phyloP scores from a whole-genome alignment of 768 basidiomycete species.

The Infundibulicybe gibba region DNA sequence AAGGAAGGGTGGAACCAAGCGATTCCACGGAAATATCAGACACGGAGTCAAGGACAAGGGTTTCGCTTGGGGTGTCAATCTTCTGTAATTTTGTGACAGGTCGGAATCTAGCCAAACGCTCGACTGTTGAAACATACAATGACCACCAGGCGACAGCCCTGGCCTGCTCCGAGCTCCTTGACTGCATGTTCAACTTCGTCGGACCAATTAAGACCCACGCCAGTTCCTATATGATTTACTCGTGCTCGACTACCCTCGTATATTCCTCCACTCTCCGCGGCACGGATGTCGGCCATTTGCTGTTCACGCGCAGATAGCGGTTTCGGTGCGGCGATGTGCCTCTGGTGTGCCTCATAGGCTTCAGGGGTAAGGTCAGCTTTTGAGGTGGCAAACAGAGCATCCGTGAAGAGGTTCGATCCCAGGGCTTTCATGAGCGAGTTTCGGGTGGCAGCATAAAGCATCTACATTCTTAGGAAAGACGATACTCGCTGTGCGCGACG shows the following conservation, averaged over 20 bases:
- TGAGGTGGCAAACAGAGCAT: constrained; percentile 75
- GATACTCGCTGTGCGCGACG: constrained; percentile 1
- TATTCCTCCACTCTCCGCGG: constrained; percentile 57
- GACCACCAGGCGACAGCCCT: constrained; percentile 53
- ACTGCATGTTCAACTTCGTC: constrained; percentile 64
- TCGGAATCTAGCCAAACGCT: neutral
- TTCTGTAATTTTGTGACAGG: constrained; percentile 34
- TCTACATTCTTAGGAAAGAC: constrained; percentile 40
- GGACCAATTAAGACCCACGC: constrained; percentile 67
- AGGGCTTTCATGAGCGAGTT: constrained; percentile 66
- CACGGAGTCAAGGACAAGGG: constrained; percentile 41
- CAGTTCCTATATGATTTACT: constrained; percentile 52
- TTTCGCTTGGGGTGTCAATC: constrained; percentile 65
- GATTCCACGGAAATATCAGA: constrained; percentile 35
- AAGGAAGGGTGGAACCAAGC: constrained; percentile 48
- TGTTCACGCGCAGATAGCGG: constrained; percentile 82
- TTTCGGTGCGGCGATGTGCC: constrained; percentile 69
- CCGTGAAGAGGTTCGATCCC: constrained; percentile 68
- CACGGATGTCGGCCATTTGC: constrained; percentile 74
- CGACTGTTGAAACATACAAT: constrained; percentile 43
- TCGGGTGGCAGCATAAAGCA: constrained; percentile 86
- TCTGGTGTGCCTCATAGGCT: constrained; percentile 71
- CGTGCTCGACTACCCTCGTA: constrained; percentile 60
- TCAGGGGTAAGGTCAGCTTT: constrained; percentile 63
- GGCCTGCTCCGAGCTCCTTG: constrained; percentile 44